A percentile compares a stretch with the other conserved stretches of the same genome.
phyloP scores from a whole-genome alignment of 2,329 filamentous ascomycete genomes.

The Aureobasidium mangrovei region DNA sequence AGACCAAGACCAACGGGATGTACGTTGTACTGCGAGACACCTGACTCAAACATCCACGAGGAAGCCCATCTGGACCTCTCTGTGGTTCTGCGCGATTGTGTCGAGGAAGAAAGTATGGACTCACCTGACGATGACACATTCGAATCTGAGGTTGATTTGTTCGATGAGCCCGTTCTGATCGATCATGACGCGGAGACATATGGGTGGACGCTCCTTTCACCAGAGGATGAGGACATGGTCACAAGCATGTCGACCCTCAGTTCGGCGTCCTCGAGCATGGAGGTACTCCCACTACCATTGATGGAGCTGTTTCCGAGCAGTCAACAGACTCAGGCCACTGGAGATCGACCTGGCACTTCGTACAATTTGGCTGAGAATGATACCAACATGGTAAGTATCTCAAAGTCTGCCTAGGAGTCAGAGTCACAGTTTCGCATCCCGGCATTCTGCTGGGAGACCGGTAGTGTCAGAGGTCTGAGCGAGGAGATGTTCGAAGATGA shows the following conservation, averaged over 20 bases:
- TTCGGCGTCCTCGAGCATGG: background rate
- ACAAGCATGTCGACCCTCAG: background rate
- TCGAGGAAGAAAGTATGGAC: background rate
- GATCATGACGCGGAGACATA: background rate
- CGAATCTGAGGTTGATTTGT: background rate
- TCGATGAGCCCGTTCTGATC: background rate
- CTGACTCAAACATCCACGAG: background rate
- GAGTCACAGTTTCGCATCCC: slow-evolving; percentile 6
- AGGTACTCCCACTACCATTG: background rate
- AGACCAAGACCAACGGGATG: background rate
- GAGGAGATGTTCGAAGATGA: slow-evolving; percentile 1
- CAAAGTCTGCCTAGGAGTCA: background rate
- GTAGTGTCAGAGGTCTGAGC: background rate
- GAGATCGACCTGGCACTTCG: background rate
- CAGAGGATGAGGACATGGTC: background rate
- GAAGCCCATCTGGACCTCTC: background rate
- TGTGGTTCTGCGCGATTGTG: background rate
- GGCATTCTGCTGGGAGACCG: slow-evolving; percentile 2
- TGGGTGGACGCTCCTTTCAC: background rate
- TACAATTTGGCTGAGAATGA: background rate
- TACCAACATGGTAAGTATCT: background rate
- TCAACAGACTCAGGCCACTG: background rate
- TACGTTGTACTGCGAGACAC: background rate
- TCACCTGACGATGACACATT: background rate
- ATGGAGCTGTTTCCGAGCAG: background rate